These are phyloP conservation scores for Fistulinella staudtii DNA, from an alignment of 1,284 basidiomycete genomes.

Conservation along the genomic window DNA sequence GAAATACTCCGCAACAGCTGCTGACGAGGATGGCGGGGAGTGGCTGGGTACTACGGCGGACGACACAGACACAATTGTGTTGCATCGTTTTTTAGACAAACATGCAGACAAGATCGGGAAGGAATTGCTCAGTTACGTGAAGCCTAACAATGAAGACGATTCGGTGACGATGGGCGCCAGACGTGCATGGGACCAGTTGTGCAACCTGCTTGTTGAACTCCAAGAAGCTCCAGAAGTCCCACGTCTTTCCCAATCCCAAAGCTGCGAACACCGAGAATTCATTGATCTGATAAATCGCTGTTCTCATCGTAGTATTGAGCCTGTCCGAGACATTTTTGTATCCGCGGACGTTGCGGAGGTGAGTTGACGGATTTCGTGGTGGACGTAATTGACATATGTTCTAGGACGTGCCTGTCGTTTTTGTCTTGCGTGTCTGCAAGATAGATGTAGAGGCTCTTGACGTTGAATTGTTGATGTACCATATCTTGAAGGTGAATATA, in stretches of 20 bases:
- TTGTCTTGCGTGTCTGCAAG: conserved; percentile 60
- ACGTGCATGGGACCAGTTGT: conserved; percentile 73
- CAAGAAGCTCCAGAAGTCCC: conserved; percentile 69
- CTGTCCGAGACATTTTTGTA: conserved; percentile 68
- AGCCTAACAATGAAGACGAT: conserved; percentile 58
- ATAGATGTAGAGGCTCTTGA: conserved; percentile 83
- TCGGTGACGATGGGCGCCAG: conserved; percentile 60
- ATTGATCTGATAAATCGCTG: conserved; percentile 69
- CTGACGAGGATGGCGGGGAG: conserved; percentile 60
- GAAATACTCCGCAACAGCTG: conserved; percentile 50
- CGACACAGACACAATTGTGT: conserved; percentile 75
- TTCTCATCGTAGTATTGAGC: conserved; percentile 55
- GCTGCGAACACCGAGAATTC: conserved; percentile 57
- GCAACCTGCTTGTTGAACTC: conserved; percentile 71
- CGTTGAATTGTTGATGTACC: conserved; percentile 79
- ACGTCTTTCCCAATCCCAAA: conserved; percentile 46
- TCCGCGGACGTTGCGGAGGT: conserved; percentile 48
- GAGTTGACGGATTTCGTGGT: conserved; percentile 35
- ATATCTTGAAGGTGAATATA: conserved; percentile 68
- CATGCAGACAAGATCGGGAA: conserved; percentile 84
- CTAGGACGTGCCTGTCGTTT: conserved; percentile 54
- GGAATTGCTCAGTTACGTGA: conserved; percentile 71
- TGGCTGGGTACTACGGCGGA: conserved; percentile 74
- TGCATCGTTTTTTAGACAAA: conserved; percentile 80
- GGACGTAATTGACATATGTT: conserved; percentile 7